These are phyloP conservation scores for Yamadazyma buinensis DNA, from an alignment of 1,139 yeast species.

Conservation along the genomic window DNA sequence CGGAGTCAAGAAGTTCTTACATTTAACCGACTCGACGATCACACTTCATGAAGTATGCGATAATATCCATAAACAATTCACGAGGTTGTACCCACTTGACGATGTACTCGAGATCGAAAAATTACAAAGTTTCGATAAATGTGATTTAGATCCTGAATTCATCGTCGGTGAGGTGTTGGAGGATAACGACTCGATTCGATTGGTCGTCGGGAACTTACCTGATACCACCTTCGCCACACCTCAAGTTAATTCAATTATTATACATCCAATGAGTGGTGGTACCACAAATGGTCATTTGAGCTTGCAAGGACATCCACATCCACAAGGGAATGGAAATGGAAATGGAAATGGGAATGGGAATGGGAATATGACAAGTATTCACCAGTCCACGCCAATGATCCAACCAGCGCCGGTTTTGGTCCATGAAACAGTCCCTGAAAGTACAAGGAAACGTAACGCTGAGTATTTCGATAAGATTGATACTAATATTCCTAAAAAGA, in stretches of 20 bases:
- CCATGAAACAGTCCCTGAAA: slow-evolving; percentile 15
- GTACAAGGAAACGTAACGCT: slow-evolving; percentile 20
- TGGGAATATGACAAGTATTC: no score
- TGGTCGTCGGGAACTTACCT: slow-evolving; percentile 3
- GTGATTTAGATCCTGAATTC: slow-evolving; percentile 79
- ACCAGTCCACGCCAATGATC: slow-evolving; percentile 20
- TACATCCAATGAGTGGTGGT: neutral
- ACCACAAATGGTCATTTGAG: neutral
- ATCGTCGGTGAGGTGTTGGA: slow-evolving; percentile 58
- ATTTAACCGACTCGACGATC: slow-evolving; percentile 48
- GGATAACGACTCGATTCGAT: slow-evolving; percentile 52
- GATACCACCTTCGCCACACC: neutral
- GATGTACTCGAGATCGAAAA: slow-evolving; percentile 48
- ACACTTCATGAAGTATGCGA: slow-evolving; percentile 44
- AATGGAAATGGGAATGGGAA: no score
- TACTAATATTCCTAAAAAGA: slow-evolving; percentile 24
- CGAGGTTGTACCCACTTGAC: slow-evolving; percentile 61
- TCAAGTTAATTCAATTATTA: slow-evolving; percentile 1
- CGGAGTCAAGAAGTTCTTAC: slow-evolving; percentile 50
- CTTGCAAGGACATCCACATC: no score
- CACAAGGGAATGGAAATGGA: neutral
- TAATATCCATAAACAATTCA: slow-evolving; percentile 50
- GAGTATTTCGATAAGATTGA: slow-evolving; percentile 27
- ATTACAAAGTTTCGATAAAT: slow-evolving; percentile 60
- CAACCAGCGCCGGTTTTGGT: slow-evolving; percentile 22